Conservation (phyloP, 1,284 basidiomycete genomes). For the Moesziomyces sp. region DNA sequence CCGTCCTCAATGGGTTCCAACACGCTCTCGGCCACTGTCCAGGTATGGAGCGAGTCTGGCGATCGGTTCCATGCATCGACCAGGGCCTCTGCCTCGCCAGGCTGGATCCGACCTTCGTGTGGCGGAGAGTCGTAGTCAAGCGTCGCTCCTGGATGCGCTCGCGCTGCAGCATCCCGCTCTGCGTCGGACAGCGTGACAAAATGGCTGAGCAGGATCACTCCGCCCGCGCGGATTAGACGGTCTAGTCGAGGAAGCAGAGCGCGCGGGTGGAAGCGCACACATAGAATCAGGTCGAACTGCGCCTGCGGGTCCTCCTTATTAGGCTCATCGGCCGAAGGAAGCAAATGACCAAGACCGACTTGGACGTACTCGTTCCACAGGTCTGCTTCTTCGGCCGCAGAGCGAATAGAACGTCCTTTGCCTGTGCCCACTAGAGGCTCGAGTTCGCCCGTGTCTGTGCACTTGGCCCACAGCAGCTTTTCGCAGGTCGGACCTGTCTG, state of each 20-base stretch:
- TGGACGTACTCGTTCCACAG: slow-evolving; percentile 6
- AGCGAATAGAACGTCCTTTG: slow-evolving; percentile 24
- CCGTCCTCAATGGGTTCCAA: slow-evolving; percentile 44
- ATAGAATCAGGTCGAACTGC: slow-evolving; percentile 30
- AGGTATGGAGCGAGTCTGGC: slow-evolving; percentile 1
- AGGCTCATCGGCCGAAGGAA: neutral
- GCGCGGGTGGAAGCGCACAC: slow-evolving; percentile 40
- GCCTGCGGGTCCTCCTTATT: neutral
- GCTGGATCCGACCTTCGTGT: slow-evolving; percentile 31
- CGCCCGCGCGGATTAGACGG: slow-evolving; percentile 14
- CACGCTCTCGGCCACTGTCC: slow-evolving; percentile 16
- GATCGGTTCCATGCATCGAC: slow-evolving; percentile 17
- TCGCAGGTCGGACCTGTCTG: slow-evolving; percentile 8
- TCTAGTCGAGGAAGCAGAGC: slow-evolving; percentile 18
- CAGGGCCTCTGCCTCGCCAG: slow-evolving; percentile 26
- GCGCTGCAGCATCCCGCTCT: slow-evolving; percentile 3
- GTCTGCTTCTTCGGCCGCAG: neutral
- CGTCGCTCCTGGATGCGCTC: slow-evolving; percentile 7
- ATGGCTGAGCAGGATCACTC: slow-evolving; percentile 39
- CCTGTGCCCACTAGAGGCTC: slow-evolving; percentile 31
- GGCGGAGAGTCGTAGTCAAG: slow-evolving; percentile 38
- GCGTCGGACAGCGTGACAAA: slow-evolving; percentile 24
- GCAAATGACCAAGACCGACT: slow-evolving; percentile 14
- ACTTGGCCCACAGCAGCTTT: slow-evolving; percentile 37
- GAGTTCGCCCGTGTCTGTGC: slow-evolving; percentile 23